Evolutionary conservation across 352 stramenopile genomes (phyloP).

Genomic region (Phytophthora vignae): DNA sequence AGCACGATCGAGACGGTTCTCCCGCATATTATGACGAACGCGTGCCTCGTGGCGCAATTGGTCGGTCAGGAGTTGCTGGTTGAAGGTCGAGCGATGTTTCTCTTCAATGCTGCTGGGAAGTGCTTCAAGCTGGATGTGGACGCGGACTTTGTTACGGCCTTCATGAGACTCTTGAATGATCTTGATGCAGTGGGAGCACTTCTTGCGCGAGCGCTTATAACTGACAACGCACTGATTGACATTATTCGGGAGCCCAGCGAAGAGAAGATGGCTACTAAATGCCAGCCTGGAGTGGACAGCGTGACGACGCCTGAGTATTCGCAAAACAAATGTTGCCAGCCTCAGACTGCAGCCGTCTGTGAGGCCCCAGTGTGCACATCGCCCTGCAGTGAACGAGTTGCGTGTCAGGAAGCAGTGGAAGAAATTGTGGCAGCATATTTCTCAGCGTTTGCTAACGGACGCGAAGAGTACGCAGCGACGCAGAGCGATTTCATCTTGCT

Average conservation of each 20-base stretch:
- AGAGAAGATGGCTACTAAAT: too few species aligned
- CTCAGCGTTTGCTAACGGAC: too few species aligned
- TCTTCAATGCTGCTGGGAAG: neutral
- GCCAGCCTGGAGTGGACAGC: too few species aligned
- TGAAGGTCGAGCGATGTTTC: neutral
- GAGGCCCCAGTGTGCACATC: too few species aligned
- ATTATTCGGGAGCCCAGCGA: neutral
- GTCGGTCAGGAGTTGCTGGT: neutral
- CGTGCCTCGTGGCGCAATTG: neutral
- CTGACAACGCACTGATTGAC: neutral
- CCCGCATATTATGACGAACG: neutral
- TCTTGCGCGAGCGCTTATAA: neutral
- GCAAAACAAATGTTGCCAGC: too few species aligned
- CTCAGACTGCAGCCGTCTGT: too few species aligned
- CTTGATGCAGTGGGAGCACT: neutral
- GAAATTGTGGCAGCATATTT: too few species aligned
- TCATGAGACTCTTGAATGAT: neutral
- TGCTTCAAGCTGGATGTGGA: neutral
- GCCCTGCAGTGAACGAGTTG: too few species aligned
- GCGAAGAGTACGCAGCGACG: too few species aligned
- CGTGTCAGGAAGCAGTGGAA: too few species aligned
- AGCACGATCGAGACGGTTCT: neutral
- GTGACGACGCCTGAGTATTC: too few species aligned
- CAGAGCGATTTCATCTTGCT: neutral
- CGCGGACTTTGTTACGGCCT: neutral